A percentile compares a stretch with the other conserved stretches of the same genome.
These are phyloP conservation scores for Coniferiporia weirii DNA, from an alignment of 1,284 basidiomycete genomes.

Conservation along the genomic window DNA sequence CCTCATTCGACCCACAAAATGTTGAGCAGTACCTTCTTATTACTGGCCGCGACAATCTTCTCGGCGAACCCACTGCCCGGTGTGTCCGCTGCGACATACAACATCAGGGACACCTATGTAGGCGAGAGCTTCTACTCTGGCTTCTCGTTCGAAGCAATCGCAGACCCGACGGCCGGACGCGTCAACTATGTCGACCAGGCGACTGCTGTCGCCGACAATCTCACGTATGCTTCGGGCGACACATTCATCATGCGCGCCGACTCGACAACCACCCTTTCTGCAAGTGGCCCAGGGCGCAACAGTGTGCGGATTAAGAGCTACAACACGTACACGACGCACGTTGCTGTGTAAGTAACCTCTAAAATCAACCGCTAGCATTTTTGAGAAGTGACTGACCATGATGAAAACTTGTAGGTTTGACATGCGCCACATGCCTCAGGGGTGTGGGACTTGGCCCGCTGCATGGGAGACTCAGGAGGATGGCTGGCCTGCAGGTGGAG, in stretches of 20 bases:
- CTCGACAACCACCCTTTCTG: slow-evolving; percentile 25
- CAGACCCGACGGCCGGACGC: slow-evolving; percentile 43
- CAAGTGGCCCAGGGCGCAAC: slow-evolving; percentile 31
- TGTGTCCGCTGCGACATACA: slow-evolving; percentile 9
- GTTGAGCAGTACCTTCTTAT: slow-evolving; percentile 2
- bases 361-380: not conserved
- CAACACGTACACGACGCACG: slow-evolving; percentile 28
- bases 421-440: slow-evolving; percentile 48
- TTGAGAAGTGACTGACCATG: not conserved
- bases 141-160: slow-evolving; percentile 40
- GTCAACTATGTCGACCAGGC: slow-evolving; percentile 50
- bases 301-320: slow-evolving; percentile 31
- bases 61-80: not conserved
- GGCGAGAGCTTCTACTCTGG: slow-evolving; percentile 37
- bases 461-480: slow-evolving; percentile 34
- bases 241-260: slow-evolving; percentile 41
- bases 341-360: slow-evolving; percentile 24
- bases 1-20: not conserved
- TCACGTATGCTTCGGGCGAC: slow-evolving; percentile 42
- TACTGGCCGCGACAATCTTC: not conserved
- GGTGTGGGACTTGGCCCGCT: slow-evolving; percentile 52
- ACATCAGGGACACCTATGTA: slow-evolving; percentile 20
- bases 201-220: slow-evolving; percentile 40
- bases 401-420: slow-evolving; percentile 27
- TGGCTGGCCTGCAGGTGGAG: slow-evolving; percentile 33